Conservation (phyloP, 139 green algal species). For the Penium margaritaceum region DNA sequence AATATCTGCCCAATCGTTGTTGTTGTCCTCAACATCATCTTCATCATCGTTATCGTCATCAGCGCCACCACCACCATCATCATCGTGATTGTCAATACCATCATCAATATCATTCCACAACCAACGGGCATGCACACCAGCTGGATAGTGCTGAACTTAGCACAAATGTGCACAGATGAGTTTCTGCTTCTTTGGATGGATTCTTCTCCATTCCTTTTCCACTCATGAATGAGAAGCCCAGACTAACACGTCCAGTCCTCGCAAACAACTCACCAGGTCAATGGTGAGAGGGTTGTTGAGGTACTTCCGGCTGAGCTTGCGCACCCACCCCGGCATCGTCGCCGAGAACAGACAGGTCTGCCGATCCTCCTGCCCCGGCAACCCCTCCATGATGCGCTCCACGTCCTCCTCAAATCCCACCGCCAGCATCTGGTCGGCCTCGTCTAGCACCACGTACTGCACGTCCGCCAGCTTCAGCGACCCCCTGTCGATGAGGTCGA, state of each 20-base stretch:
- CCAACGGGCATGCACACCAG: not conserved
- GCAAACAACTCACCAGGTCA: slow-evolving; percentile 76
- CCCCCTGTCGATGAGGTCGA: slow-evolving; percentile 84
- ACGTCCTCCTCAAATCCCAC: slow-evolving; percentile 97
- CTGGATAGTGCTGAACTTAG: too few species aligned
- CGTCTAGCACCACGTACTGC: slow-evolving; percentile 84
- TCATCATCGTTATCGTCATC: too few species aligned
- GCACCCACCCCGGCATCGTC: slow-evolving; percentile 91
- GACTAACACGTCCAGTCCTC: too few species aligned
- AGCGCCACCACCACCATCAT: too few species aligned
- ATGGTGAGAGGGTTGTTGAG: slow-evolving; percentile 71
- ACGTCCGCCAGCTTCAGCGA: slow-evolving; percentile 67
- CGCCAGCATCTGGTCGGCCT: slow-evolving; percentile 95
- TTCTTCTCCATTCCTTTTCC: not conserved
- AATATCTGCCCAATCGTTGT: too few species aligned
- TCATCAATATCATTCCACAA: not conserved
- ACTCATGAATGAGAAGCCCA: too few species aligned
- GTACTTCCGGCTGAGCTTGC: slow-evolving; percentile 72
- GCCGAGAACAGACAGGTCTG: slow-evolving; percentile 96
- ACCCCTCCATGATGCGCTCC: slow-evolving; percentile 75
- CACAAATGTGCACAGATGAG: too few species aligned
- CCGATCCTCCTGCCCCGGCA: slow-evolving; percentile 58
- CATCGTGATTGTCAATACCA: not conserved
- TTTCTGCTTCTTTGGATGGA: too few species aligned
- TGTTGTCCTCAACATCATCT: too few species aligned